A percentile compares a stretch with the other conserved stretches of the same genome.
Conservation (phyloP, 768 basidiomycete species). For the Leccinum incarnatum region DNA sequence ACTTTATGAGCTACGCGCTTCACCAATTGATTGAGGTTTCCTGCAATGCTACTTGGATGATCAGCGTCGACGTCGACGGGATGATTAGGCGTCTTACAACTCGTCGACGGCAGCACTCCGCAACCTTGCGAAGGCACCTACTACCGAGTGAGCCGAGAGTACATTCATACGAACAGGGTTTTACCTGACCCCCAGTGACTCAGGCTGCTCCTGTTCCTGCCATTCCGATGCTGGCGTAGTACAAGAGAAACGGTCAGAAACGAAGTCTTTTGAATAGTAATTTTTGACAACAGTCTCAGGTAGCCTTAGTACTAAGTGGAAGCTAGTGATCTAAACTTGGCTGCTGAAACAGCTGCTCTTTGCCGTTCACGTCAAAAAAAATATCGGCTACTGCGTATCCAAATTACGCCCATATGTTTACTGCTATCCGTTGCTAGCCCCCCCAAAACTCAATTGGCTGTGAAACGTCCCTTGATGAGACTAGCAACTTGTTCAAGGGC, state of each 20-base stretch:
- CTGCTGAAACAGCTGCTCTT: too few relatives aligned
- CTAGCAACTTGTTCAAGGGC: neutral
- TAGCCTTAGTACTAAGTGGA: too few relatives aligned
- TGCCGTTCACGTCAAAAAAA: neutral
- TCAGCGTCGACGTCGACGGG: too few relatives aligned
- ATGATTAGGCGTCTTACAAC: constrained; percentile 47
- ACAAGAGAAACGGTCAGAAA: too few relatives aligned
- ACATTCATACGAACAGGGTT: constrained; percentile 57
- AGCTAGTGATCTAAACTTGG: too few relatives aligned
- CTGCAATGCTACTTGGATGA: too few relatives aligned
- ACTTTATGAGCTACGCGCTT: too few relatives aligned
- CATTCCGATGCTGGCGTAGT: too few relatives aligned
- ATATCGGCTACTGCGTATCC: neutral
- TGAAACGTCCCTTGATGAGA: neutral
- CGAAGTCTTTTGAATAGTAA: too few relatives aligned
- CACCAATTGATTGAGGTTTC: too few relatives aligned
- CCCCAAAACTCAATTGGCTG: neutral
- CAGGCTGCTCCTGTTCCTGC: too few relatives aligned
- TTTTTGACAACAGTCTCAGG: too few relatives aligned
- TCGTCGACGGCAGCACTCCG: constrained; percentile 70
- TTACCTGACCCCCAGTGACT: constrained; percentile 39
- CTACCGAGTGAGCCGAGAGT: constrained; percentile 54
- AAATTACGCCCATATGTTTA: neutral
- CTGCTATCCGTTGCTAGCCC: neutral
- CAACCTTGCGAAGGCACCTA: constrained; percentile 55